Evolutionary conservation across 345 rosid genomes (phyloP).

Genomic region (Gossypium thurberi): DNA sequence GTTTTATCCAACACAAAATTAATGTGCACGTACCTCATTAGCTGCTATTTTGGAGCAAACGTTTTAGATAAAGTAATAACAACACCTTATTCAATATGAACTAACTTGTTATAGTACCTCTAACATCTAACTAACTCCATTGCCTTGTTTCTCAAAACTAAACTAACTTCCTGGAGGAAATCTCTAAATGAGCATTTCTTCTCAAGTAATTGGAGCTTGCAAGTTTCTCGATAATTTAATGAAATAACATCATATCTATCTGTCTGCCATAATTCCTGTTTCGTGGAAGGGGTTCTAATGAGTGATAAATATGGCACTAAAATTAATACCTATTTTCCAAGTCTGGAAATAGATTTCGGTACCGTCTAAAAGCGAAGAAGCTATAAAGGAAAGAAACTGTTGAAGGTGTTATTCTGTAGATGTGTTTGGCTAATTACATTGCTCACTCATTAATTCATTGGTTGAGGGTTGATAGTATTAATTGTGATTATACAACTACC

Average conservation of each 20-base stretch:
- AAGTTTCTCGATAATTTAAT: not conserved
- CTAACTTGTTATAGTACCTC: not conserved
- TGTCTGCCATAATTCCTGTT: not conserved
- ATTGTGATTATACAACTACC: no score
- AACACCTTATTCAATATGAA: not conserved
- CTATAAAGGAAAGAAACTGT: not conserved
- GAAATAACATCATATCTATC: not conserved
- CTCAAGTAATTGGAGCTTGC: not conserved
- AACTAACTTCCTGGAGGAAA: not conserved
- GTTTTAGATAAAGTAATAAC: not conserved
- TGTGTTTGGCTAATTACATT: no score
- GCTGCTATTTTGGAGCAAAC: not conserved
- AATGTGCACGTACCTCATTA: not conserved
- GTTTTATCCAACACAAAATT: not conserved
- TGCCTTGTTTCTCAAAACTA: not conserved
- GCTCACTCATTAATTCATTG: no score
- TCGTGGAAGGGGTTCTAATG: not conserved
- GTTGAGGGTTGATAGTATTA: no score
- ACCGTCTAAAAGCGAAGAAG: not conserved
- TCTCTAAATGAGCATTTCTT: not conserved
- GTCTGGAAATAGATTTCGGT: not conserved
- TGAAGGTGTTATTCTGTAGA: no score
- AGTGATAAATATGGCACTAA: not conserved
- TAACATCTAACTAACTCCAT: not conserved
- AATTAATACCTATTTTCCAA: not conserved